Conservation (phyloP, 441 rosid genomes). For the Eruca vesicaria region DNA sequence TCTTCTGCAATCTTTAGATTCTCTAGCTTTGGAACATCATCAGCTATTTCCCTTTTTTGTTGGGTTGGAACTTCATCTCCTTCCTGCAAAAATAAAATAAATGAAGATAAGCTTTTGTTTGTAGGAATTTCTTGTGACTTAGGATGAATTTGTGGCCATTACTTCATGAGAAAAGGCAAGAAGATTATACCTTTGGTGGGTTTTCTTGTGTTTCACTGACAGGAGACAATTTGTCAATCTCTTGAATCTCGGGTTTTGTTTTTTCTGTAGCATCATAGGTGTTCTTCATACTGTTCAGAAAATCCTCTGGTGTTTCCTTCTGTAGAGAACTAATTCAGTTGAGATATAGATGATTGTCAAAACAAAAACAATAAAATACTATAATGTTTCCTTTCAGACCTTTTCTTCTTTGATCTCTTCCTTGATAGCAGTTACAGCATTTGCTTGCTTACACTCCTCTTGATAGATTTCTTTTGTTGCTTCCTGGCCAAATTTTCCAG, state of each 20-base stretch:
- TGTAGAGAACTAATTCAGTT: slow-evolving; percentile 13
- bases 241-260: slow-evolving; percentile 16
- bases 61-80: slow-evolving; percentile 33
- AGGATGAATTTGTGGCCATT: slow-evolving; percentile 26
- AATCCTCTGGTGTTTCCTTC: slow-evolving; percentile 28
- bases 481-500: slow-evolving; percentile 27
- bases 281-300: slow-evolving; percentile 21
- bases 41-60: slow-evolving; percentile 26
- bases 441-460: slow-evolving; percentile 34
- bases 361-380: background rate
- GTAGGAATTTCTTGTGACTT: slow-evolving; percentile 20
- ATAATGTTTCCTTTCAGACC: slow-evolving; percentile 2
- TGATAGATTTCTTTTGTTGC: slow-evolving; percentile 28
- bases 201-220: slow-evolving; percentile 33
- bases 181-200: slow-evolving; percentile 44
- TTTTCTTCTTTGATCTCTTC: slow-evolving; percentile 36
- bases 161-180: background rate
- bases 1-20: slow-evolving; percentile 17
- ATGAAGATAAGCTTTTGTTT: background rate
- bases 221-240: slow-evolving; percentile 20
- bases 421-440: background rate
- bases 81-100: slow-evolving; percentile 2
- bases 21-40: slow-evolving; percentile 29
- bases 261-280: slow-evolving; percentile 13
- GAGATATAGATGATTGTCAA: background rate